phyloP scores from a whole-genome alignment of 108 stramenopile species.

The Cyclotella distinguenda region DNA sequence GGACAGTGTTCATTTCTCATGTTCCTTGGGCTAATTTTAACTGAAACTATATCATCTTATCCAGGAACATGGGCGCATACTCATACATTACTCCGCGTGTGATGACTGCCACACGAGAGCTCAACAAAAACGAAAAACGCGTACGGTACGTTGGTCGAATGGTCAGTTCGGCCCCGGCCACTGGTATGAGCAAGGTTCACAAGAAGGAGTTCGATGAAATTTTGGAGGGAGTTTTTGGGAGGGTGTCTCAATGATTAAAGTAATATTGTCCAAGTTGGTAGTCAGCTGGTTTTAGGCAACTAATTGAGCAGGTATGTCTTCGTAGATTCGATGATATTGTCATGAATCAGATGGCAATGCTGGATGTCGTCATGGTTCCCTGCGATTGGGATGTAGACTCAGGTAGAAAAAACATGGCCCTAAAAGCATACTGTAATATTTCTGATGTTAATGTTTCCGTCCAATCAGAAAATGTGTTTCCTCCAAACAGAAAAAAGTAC shows the following conservation, averaged over 20 bases:
- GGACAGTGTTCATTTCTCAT: not conserved
- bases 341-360: too few species aligned
- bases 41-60: constrained; percentile 21
- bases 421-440: too few species aligned
- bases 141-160: constrained; percentile 92
- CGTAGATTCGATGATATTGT: too few species aligned
- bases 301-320: constrained; percentile 5
- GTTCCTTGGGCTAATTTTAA: not conserved
- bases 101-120: constrained; percentile 92
- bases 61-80: constrained; percentile 98
- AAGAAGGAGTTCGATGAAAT: constrained; percentile 83
- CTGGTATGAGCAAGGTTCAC: constrained; percentile 92
- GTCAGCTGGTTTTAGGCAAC: not conserved
- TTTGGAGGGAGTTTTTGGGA: constrained; percentile 82
- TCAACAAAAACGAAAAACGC: constrained; percentile 89
- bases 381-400: too few species aligned
- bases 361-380: too few species aligned
- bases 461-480: too few species aligned
- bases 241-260: not conserved
- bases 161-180: constrained; percentile 95
- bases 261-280: not conserved
- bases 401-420: too few species aligned
- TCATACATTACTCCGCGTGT: constrained; percentile 87
- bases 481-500: too few species aligned
- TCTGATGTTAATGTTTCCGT: too few species aligned